A percentile compares a stretch with the other conserved stretches of the same genome.
These are phyloP conservation scores for Tuber calosporum DNA, from an alignment of 495 filamentous ascomycete genomes.

Conservation along the genomic window DNA sequence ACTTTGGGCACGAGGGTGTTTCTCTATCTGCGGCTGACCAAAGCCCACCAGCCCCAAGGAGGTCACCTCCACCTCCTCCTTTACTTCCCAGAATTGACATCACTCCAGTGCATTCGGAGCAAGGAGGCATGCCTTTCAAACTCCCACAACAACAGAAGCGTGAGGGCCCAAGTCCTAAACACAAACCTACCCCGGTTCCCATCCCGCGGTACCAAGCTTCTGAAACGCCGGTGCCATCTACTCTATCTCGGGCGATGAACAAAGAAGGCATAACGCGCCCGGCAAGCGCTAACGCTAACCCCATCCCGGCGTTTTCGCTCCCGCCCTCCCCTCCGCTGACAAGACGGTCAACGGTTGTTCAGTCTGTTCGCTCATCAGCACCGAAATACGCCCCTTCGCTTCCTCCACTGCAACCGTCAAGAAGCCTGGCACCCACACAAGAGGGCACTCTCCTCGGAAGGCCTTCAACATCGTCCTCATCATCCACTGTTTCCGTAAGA, in stretches of 20 bases:
- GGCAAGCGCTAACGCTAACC: neutral
- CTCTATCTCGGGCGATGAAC: conserved; percentile 29
- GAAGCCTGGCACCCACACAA: conserved; percentile 10
- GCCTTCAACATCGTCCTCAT: conserved; percentile 22
- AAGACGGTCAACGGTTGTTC: conserved; percentile 28
- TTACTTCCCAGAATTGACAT: conserved; percentile 20
- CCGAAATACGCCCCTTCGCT: conserved; percentile 20
- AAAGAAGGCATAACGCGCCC: conserved; percentile 29
- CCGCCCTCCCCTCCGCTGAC: conserved; percentile 40
- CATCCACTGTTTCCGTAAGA: conserved; percentile 29
- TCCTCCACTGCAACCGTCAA: conserved; percentile 16
- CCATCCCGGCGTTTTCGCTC: conserved; percentile 23
- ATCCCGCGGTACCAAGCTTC: conserved; percentile 24
- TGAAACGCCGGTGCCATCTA: conserved; percentile 27
- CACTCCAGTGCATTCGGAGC: conserved; percentile 26
- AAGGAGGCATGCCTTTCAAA: conserved; percentile 34
- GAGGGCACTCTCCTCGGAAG: conserved; percentile 17
- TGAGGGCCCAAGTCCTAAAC: conserved; percentile 28
- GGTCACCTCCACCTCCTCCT: conserved; percentile 22
- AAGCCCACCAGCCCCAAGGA: conserved; percentile 21
- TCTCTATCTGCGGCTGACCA: conserved; percentile 26
- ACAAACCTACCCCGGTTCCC: conserved; percentile 22
- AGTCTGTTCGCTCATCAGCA: conserved; percentile 22
- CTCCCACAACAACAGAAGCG: conserved; percentile 31
- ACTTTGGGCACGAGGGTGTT: conserved; percentile 30